Conservation (phyloP, 768 basidiomycete species). For the Tricholomella constricta region DNA sequence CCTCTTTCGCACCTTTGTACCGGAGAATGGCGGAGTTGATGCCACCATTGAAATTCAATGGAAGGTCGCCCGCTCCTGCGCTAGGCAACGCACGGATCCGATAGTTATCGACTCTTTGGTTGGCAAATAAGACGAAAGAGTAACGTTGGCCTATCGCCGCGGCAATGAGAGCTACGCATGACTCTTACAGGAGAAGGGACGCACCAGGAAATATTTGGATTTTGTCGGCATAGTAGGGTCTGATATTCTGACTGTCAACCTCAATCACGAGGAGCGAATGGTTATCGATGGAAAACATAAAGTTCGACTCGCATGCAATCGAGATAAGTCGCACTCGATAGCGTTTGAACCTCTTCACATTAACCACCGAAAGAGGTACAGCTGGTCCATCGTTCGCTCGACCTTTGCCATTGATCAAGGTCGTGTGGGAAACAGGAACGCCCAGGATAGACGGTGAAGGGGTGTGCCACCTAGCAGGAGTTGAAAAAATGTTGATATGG, state of each 20-base stretch:
- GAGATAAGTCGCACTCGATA: conserved; percentile 39
- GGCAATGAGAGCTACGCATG: too few species aligned
- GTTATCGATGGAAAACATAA: conserved; percentile 45
- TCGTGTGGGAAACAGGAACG: conserved; percentile 9
- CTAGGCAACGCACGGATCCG: conserved; percentile 42
- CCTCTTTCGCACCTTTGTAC: conserved; percentile 43
- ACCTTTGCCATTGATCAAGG: conserved; percentile 41
- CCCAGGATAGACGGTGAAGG: neutral
- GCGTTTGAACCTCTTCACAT: conserved; percentile 32
- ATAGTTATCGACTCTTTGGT: conserved; percentile 52
- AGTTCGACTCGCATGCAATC: conserved; percentile 36
- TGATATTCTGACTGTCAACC: conserved; percentile 44
- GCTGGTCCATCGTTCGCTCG: conserved; percentile 27
- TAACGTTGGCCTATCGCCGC: conserved; percentile 23
- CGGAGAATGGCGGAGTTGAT: conserved; percentile 54
- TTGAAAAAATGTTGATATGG: neutral
- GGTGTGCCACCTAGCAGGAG: neutral
- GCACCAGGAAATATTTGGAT: conserved; percentile 40
- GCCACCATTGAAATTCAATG: conserved; percentile 34
- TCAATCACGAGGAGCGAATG: conserved; percentile 47
- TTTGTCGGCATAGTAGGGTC: conserved; percentile 43
- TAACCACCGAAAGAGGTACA: conserved; percentile 32
- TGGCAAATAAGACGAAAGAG: conserved; percentile 42
- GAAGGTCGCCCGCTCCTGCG: conserved; percentile 9
- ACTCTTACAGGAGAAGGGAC: too few species aligned